phyloP scores from a whole-genome alignment of 192 early-diverging fungal species.

The Umbelopsis sp. region DNA sequence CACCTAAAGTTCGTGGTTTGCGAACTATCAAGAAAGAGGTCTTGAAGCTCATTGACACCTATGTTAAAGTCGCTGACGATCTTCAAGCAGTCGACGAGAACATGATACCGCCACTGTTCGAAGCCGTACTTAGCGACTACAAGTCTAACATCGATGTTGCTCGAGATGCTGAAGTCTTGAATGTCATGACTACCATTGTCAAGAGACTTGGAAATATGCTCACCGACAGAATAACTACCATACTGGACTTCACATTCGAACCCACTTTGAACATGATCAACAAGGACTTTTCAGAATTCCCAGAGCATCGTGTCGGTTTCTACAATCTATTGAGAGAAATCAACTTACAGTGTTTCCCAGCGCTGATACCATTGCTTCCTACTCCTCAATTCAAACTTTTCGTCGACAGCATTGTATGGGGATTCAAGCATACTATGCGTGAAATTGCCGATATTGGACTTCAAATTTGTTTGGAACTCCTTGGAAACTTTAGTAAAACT shows the following conservation, averaged over 20 bases:
- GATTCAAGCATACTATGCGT: constrained; percentile 98
- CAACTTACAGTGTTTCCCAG: constrained; percentile 87
- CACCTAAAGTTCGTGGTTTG: constrained; percentile 86
- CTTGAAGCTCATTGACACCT: constrained; percentile 90
- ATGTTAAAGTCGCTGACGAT: constrained; percentile 88
- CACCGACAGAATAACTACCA: constrained; percentile 79
- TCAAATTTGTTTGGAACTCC: constrained; percentile 82
- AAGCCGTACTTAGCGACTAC: constrained; percentile 91
- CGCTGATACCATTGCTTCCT: background rate
- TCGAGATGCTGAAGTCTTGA: constrained; percentile 94
- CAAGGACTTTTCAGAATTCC: constrained; percentile 97
- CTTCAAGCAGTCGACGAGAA: constrained; percentile 75
- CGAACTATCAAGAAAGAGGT: constrained; percentile 97
- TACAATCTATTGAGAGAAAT: constrained; percentile 93
- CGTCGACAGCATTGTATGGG: constrained; percentile 97
- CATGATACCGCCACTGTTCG: constrained; percentile 90
- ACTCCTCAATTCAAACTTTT: constrained; percentile 85
- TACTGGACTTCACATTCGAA: constrained; percentile 95
- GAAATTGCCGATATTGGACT: constrained; percentile 95
- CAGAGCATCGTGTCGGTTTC: constrained; percentile 95
- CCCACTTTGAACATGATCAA: constrained; percentile 99
- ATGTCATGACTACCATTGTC: constrained; percentile 89
- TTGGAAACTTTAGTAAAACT: constrained; percentile 81
- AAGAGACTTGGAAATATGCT: constrained; percentile 75
- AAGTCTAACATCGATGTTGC: constrained; percentile 84